Base-by-base conservation (phyloP, 75 land plant genomes). In the Sequoia sempervirens region DNA sequence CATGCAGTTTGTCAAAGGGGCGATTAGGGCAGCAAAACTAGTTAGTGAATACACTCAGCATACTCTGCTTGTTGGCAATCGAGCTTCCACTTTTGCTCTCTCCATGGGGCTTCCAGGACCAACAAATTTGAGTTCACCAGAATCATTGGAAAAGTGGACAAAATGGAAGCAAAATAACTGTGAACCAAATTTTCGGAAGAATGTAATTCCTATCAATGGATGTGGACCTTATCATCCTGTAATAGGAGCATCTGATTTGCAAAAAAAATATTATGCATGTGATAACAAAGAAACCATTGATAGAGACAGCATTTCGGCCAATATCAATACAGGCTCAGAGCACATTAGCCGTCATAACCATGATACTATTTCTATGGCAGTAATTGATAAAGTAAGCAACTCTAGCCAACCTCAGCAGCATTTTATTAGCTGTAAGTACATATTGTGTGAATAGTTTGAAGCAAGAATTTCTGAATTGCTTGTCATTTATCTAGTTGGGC, bases 361-460 rank as follows among this genome's bases (percentile, higher is more conserved):
- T 88, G 99, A 97, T 79, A 97, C 99, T 36, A 96, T 97, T 76
- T 94, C 99, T 53, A 97, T 97, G 99, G 96, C 98, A 66, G 99
- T 93, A 32, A 94, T 97, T 85, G 98, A 96, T 86, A 91, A 91
- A 53, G 99, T 93, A 85, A 88, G 90, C 34, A 37, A 13, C 80
- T 30, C 14, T 50, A 10, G 20, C 13, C 32, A 83, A 30, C 73
- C 53, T 82, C 69, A 17, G 68, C 30, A 37, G 73, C 86, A 84
- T 78, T 12, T 78, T 26, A 43, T 20, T 43, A 40, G 45, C 15
- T 78, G 4, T 18, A 26, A 41, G 45, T 78, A 26, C 28, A 45
- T 45, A 12, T 45, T 5, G 15, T n/a, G 46, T 45, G n/a, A 47
- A 43, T 78, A 41, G 5, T 78, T 78, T 78, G n/a, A 78, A 78